Percentiles rank a stretch among this genome's conserved stretches.
Conservation (phyloP, 768 basidiomycete species). For the Neoboletus magnificus region DNA sequence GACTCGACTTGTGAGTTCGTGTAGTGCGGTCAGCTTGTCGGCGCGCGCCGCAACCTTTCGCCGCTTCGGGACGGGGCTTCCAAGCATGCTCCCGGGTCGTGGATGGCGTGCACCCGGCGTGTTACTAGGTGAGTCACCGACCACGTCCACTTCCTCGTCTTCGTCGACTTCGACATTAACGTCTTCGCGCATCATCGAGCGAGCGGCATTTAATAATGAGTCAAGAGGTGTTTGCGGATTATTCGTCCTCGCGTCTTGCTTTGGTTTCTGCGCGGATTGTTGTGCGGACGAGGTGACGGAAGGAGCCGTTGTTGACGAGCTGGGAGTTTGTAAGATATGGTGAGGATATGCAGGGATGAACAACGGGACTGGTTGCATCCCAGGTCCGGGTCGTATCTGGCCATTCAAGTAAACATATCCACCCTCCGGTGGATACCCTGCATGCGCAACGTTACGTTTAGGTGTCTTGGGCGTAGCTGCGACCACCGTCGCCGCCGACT, state of each 20-base stretch:
- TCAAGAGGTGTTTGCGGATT: constrained; percentile 50
- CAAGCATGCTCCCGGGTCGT: constrained; percentile 20
- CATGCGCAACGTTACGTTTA: constrained; percentile 29
- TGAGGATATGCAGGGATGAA: constrained; percentile 29
- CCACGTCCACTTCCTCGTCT: constrained; percentile 26
- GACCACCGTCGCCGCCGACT: constrained; percentile 20
- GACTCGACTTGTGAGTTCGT: constrained; percentile 1
- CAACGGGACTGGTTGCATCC: constrained; percentile 32
- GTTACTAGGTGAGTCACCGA: constrained; percentile 20
- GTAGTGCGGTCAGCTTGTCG: constrained; percentile 9
- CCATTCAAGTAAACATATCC: constrained; percentile 29
- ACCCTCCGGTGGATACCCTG: constrained; percentile 21
- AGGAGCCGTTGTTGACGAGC: constrained; percentile 30
- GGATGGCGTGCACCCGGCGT: constrained; percentile 30
- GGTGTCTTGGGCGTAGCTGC: constrained; percentile 27
- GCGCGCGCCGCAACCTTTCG: constrained; percentile 23
- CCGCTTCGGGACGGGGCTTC: constrained; percentile 41
- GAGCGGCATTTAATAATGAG: constrained; percentile 58
- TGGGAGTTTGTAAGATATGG: constrained; percentile 30
- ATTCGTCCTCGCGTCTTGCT: constrained; percentile 13
- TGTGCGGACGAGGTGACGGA: constrained; percentile 23
- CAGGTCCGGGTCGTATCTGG: constrained; percentile 21
- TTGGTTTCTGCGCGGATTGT: constrained; percentile 16
- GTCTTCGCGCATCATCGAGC: constrained; percentile 49
- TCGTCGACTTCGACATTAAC: constrained; percentile 30